phyloP scores from a whole-genome alignment of 352 stramenopile genomes.

The Pythium plurisporium region DNA sequence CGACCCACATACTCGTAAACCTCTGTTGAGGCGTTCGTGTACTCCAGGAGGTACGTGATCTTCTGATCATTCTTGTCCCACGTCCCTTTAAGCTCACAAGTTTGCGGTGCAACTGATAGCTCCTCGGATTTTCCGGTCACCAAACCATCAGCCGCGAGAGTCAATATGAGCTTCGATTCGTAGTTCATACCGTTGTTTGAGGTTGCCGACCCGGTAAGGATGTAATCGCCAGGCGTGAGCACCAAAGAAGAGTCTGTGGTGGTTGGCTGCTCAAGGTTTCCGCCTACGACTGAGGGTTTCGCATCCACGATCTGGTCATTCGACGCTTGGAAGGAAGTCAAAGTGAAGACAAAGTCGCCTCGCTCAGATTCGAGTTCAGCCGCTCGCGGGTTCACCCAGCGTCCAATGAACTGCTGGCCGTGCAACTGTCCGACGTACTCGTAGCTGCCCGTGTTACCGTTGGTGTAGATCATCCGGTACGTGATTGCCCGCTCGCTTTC shows the following conservation, averaged over 20 bases:
- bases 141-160: neutral
- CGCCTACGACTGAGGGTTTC: too few relatives aligned
- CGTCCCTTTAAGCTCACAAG: neutral
- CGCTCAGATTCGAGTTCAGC: neutral
- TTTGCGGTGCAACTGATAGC: neutral
- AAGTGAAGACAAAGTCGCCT: neutral
- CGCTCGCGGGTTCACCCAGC: neutral
- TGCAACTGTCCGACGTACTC: constrained; percentile 2
- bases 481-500: neutral
- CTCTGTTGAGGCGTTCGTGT: neutral
- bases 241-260: too few relatives aligned
- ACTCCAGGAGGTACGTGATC: neutral
- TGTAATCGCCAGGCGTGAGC: neutral
- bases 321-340: neutral
- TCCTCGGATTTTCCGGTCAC: neutral
- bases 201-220: neutral
- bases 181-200: neutral
- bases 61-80: neutral
- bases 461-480: constrained; percentile 1
- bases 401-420: neutral
- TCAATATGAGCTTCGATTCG: neutral
- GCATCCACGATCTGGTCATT: neutral
- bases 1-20: neutral
- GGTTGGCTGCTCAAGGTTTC: too few relatives aligned
- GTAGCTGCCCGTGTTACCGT: constrained; percentile 1